phyloP scores from a whole-genome alignment of 495 filamentous ascomycete species.

The Neurospora sp. region DNA sequence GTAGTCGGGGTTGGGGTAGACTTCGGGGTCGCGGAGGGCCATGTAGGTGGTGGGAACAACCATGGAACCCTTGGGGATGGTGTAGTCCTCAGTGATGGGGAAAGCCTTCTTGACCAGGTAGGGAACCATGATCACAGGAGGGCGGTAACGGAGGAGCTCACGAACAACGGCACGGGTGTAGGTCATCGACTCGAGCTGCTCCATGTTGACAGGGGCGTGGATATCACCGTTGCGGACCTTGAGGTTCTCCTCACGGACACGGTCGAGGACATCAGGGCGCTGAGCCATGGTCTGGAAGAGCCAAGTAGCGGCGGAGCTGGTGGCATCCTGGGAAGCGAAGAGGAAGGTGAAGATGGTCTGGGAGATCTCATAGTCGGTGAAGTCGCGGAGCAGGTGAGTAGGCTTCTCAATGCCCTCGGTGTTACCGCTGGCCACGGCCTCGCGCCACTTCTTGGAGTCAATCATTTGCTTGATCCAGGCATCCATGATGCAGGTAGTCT shows the following conservation, averaged over 20 bases:
- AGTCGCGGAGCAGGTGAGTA: constrained; percentile 66
- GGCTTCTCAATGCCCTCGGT: constrained; percentile 70
- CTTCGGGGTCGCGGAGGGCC: constrained; percentile 85
- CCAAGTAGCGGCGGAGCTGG: constrained; percentile 86
- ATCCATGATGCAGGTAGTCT: constrained; percentile 87
- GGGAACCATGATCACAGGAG: constrained; percentile 95
- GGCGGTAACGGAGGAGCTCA: constrained; percentile 89
- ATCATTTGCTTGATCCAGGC: constrained; percentile 82
- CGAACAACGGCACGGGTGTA: constrained; percentile 91
- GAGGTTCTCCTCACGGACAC: constrained; percentile 87
- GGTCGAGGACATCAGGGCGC: constrained; percentile 80
- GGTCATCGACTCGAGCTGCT: constrained; percentile 75
- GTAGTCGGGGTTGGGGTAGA: constrained; percentile 77
- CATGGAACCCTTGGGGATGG: constrained; percentile 89
- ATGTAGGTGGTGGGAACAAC: constrained; percentile 84
- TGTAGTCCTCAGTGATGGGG: constrained; percentile 81
- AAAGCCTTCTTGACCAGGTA: constrained; percentile 93
- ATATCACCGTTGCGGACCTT: constrained; percentile 66
- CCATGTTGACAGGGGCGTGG: constrained; percentile 60
- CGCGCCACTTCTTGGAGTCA: constrained; percentile 66
- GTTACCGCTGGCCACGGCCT: constrained; percentile 56
- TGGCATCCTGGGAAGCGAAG: constrained; percentile 96
- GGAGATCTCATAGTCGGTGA: constrained; percentile 85
- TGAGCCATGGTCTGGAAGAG: constrained; percentile 92
- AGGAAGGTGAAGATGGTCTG: constrained; percentile 96